phyloP scores from a whole-genome alignment of 805 yeast genomes.

The Groenewaldozyma tartarivorans region DNA sequence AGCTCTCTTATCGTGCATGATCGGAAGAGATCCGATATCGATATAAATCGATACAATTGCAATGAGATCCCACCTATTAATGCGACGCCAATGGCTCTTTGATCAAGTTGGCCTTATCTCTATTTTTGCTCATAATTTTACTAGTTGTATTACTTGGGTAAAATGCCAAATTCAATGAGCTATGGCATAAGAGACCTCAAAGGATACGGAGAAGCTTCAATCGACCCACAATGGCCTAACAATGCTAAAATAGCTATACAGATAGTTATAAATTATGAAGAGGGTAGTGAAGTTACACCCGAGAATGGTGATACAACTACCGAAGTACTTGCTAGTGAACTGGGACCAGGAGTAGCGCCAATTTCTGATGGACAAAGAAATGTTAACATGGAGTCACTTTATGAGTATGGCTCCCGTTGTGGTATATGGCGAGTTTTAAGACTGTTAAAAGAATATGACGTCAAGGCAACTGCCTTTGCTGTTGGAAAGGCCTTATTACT shows the following conservation, averaged over 20 bases:
- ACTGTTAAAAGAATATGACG: slow-evolving; percentile 26
- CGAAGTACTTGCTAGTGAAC: slow-evolving; percentile 7
- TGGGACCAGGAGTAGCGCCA: slow-evolving; percentile 8
- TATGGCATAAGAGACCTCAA: slow-evolving; percentile 22
- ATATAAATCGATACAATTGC: no score
- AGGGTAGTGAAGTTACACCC: slow-evolving; percentile 27
- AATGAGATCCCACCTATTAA: no score
- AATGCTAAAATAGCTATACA: slow-evolving; percentile 26
- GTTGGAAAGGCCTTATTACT: slow-evolving; percentile 32
- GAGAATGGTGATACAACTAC: slow-evolving; percentile 22
- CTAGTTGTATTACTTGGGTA: no score
- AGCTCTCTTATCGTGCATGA: no score
- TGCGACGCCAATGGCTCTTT: no score
- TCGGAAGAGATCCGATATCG: no score
- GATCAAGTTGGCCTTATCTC: no score
- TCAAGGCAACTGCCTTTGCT: slow-evolving; percentile 29
- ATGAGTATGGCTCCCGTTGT: slow-evolving; percentile 28
- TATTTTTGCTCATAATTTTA: no score
- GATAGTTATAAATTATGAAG: slow-evolving; percentile 29
- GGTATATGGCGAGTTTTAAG: slow-evolving; percentile 30
- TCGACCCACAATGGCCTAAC: slow-evolving; percentile 29
- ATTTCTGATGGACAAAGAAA: slow-evolving; percentile 5
- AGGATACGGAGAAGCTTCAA: slow-evolving; percentile 27
- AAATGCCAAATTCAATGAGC: slow-evolving; percentile 12
- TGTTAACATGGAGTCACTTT: slow-evolving; percentile 26